Percentiles rank a stretch among this genome's conserved stretches.
phyloP scores from a whole-genome alignment of 106 monocot genomes.

The Dendrobium huoshanense region DNA sequence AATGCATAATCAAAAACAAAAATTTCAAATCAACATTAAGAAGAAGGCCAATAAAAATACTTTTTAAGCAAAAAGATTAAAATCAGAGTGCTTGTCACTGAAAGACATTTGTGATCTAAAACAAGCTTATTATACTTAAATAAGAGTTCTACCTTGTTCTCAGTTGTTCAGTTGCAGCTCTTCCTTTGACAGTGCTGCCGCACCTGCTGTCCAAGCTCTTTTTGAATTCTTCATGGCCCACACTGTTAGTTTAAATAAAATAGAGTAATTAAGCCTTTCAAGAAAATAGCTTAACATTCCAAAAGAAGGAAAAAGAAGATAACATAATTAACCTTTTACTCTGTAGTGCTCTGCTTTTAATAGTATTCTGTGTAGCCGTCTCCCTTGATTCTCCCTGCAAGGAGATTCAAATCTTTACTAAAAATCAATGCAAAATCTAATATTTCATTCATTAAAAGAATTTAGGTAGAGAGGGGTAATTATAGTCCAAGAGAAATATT shows the following conservation, averaged over 20 bases:
- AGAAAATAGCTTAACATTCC: background rate
- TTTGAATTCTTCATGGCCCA: slow-evolving; percentile 5
- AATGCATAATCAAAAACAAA: background rate
- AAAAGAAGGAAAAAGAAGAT: background rate
- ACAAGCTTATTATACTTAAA: background rate
- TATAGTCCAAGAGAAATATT: background rate
- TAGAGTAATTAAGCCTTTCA: background rate
- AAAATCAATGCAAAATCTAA: background rate
- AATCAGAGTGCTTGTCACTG: background rate
- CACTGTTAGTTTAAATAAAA: background rate
- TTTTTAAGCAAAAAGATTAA: background rate
- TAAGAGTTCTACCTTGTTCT: slow-evolving; percentile 3
- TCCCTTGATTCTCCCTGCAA: slow-evolving; percentile 2
- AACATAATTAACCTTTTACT: slow-evolving; percentile 4
- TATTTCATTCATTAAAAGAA: background rate
- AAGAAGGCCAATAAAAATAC: background rate
- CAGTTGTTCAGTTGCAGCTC: background rate
- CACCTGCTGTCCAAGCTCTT: background rate
- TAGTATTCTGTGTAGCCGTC: background rate
- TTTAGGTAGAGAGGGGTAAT: background rate
- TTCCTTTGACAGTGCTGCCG: background rate
- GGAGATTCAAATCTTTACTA: background rate
- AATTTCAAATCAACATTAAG: background rate
- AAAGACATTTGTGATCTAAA: background rate
- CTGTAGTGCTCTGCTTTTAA: background rate